phyloP scores from a whole-genome alignment of 805 yeast species.

The Scheffersomyces amazonensis region DNA sequence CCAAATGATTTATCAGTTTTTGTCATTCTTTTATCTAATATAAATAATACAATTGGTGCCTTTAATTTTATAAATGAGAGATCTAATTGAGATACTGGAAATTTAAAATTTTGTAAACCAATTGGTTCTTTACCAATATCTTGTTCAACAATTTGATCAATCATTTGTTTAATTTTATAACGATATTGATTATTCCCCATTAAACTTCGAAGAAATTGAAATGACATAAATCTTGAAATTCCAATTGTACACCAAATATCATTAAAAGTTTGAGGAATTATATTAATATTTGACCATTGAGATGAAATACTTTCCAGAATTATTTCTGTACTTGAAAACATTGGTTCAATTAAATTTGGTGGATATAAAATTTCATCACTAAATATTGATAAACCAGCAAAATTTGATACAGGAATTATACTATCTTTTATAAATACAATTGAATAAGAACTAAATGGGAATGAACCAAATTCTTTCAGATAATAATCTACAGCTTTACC shows the following conservation, averaged over 20 bases:
- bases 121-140: slow-evolving; percentile 82
- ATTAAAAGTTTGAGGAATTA: slow-evolving; percentile 72
- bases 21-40: slow-evolving; percentile 88
- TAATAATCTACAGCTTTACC: slow-evolving; percentile 79
- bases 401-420: slow-evolving; percentile 49
- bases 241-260: slow-evolving; percentile 92
- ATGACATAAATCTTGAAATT: slow-evolving; percentile 77
- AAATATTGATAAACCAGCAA: slow-evolving; percentile 70
- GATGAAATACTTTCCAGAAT: slow-evolving; percentile 70
- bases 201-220: slow-evolving; percentile 61
- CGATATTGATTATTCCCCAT: slow-evolving; percentile 85
- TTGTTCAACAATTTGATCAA: slow-evolving; percentile 64
- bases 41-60: slow-evolving; percentile 81
- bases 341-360: slow-evolving; percentile 72
- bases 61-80: slow-evolving; percentile 70
- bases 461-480: slow-evolving; percentile 87
- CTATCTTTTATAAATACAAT: slow-evolving; percentile 68
- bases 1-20: slow-evolving; percentile 96
- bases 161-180: slow-evolving; percentile 60
- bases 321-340: slow-evolving; percentile 64
- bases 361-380: slow-evolving; percentile 67
- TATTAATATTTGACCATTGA: slow-evolving; percentile 93
- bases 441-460: slow-evolving; percentile 81
- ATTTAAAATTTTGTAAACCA: slow-evolving; percentile 64
- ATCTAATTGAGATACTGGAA: slow-evolving; percentile 62